phyloP scores from a whole-genome alignment of 345 rosid genomes.

The Carallia pectinifolia region DNA sequence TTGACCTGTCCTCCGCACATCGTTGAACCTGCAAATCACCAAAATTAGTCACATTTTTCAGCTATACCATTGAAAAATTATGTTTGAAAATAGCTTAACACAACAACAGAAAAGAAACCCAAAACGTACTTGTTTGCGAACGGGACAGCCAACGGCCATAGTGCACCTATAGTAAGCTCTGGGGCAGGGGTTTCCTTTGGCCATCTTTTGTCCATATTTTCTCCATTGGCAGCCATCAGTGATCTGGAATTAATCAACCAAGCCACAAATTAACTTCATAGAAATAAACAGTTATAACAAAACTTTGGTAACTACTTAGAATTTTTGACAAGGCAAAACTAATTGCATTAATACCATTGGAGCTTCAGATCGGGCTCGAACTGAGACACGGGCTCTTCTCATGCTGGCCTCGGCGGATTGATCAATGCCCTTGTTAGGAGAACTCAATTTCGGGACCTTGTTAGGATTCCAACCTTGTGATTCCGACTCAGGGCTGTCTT shows the following conservation, averaged over 20 bases:
- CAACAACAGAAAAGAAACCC: neutral
- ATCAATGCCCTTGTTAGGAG: conserved; percentile 33
- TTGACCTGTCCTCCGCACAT: conserved; percentile 81
- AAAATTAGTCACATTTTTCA: neutral
- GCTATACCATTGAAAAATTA: neutral
- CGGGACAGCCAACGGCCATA: conserved; percentile 88
- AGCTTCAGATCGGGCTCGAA: conserved; percentile 99
- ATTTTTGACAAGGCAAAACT: neutral
- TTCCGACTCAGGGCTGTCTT: conserved; percentile 70
- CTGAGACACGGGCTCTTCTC: conserved; percentile 97
- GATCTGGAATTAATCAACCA: conserved; percentile 34
- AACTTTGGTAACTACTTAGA: too few species aligned
- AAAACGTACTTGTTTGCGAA: conserved; percentile 80
- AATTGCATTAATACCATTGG: conserved; percentile 55
- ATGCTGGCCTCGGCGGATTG: conserved; percentile 76
- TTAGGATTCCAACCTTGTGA: conserved; percentile 59
- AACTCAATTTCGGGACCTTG: conserved; percentile 48
- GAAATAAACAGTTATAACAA: neutral
- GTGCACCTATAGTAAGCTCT: conserved; percentile 96
- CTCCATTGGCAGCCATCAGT: conserved; percentile 95
- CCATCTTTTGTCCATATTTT: conserved; percentile 95
- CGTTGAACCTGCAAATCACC: conserved; percentile 68
- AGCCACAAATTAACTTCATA: neutral
- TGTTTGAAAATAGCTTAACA: neutral
- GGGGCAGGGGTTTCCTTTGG: conserved; percentile 96